Conservation (phyloP, 2,329 filamentous ascomycete genomes). For the Arachnopeziza araneosa region DNA sequence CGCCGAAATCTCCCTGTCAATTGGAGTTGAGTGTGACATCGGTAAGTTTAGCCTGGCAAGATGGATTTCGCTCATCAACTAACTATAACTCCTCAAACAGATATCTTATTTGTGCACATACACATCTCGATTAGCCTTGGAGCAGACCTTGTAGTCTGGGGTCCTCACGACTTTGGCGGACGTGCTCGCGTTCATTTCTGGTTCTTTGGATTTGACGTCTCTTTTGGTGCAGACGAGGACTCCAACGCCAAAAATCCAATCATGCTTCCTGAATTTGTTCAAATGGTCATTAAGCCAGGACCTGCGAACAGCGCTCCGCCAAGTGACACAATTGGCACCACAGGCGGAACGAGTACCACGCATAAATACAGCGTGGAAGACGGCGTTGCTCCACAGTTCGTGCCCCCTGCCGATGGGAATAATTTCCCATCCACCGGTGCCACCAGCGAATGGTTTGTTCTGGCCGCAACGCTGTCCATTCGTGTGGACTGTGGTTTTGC, state of each 20-base stretch:
- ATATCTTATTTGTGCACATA: not conserved
- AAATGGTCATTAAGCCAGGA: not conserved
- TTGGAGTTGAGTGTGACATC: conserved; percentile 4
- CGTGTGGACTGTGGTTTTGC: conserved; percentile 3
- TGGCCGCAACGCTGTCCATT: not conserved
- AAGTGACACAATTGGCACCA: not conserved
- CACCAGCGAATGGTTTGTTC: not conserved
- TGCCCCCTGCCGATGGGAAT: not conserved
- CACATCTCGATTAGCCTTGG: not conserved
- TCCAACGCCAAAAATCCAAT: not conserved
- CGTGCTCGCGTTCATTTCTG: conserved; percentile 5
- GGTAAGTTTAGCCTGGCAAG: not conserved
- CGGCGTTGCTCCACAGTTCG: not conserved
- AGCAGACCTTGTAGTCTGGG: not conserved
- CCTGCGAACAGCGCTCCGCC: not conserved
- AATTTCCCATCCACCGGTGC: conserved; percentile 2
- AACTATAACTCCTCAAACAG: not conserved
- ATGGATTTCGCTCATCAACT: not conserved
- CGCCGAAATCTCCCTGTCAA: conserved; percentile 1
- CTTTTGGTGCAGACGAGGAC: not conserved
- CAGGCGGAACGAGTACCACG: not conserved
- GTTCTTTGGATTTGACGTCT: conserved; percentile 6
- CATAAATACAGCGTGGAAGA: conserved; percentile 7
- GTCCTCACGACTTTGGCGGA: not conserved
- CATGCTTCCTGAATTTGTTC: not conserved